Evolutionary conservation across 192 early-diverging fungal species (phyloP).

Genomic region (Chytriomyces sp.): DNA sequence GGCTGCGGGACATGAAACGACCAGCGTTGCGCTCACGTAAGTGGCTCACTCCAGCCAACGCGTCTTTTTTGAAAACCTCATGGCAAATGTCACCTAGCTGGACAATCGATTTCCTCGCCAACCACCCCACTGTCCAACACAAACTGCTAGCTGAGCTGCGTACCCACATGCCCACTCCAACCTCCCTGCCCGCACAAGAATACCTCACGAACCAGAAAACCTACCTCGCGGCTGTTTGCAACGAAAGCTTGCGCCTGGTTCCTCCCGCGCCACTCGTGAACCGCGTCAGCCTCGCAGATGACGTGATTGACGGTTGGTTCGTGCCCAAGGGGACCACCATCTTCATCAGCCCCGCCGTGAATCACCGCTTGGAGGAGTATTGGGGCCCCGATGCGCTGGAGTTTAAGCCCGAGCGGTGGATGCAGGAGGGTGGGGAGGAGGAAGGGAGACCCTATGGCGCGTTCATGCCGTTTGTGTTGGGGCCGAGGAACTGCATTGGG

Average conservation of each 20-base stretch:
- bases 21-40: constrained; percentile 4
- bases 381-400: constrained; percentile 13
- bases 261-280: constrained; percentile 3
- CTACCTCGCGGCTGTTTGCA: constrained; percentile 10
- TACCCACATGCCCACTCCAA: not conserved
- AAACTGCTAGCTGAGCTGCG: not conserved
- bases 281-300: not conserved
- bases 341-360: not conserved
- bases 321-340: constrained; percentile 16
- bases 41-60: no score
- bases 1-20: constrained; percentile 8
- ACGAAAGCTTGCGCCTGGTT: constrained; percentile 2
- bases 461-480: constrained; percentile 25
- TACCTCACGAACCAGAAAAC: not conserved
- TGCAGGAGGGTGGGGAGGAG: not conserved
- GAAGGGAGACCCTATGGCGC: not conserved
- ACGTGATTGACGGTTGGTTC: constrained; percentile 7
- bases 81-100: not conserved
- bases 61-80: no score
- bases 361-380: not conserved
- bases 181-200: not conserved
- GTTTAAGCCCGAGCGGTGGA: constrained; percentile 24
- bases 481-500: constrained; percentile 28
- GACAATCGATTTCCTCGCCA: constrained; percentile 16
- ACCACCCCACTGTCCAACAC: constrained; percentile 3